A percentile compares a stretch with the other conserved stretches of the same genome.
Evolutionary conservation across 148 eudicot genomes (phyloP).

Genomic region (Vaccinium corymbosum): DNA sequence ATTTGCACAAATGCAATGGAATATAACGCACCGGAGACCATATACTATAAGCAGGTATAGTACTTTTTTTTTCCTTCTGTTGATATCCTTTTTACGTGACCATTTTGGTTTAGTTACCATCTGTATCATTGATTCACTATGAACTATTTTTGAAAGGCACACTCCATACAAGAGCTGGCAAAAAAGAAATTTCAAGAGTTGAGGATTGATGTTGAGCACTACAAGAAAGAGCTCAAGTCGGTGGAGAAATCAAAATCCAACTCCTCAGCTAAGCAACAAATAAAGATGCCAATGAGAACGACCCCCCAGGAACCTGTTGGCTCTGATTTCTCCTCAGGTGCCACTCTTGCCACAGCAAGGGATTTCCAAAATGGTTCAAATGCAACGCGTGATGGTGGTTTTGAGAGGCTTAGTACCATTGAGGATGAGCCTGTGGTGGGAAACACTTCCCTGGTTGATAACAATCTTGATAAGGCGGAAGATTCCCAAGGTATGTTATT

Average conservation of each 20-base stretch:
- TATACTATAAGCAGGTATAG: conserved; percentile 83
- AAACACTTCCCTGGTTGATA: conserved; percentile 38
- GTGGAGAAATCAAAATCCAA: conserved; percentile 43
- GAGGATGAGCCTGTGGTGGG: conserved; percentile 49
- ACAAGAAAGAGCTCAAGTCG: conserved; percentile 48
- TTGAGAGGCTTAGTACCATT: conserved; percentile 31
- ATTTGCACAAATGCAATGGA: conserved; percentile 92
- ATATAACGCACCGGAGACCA: conserved; percentile 81
- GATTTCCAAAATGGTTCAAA: conserved; percentile 39
- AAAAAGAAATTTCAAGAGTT: conserved; percentile 63
- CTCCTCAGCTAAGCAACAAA: conserved; percentile 44
- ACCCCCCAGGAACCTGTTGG: conserved; percentile 52
- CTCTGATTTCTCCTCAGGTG: conserved; percentile 65
- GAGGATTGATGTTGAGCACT: conserved; percentile 40
- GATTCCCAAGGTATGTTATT: conserved; percentile 53
- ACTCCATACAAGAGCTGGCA: conserved; percentile 82
- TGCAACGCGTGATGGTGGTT: conserved; percentile 26
- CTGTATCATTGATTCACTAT: background rate
- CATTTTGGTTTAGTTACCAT: conserved; percentile 12
- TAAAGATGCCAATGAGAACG: conserved; percentile 41
- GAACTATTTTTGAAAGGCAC: conserved; percentile 51
- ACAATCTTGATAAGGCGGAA: conserved; percentile 51
- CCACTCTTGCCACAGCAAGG: conserved; percentile 37
- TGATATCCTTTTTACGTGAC: background rate
- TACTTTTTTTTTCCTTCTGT: background rate